Percentiles rank a stretch among this genome's conserved stretches.
phyloP scores from a whole-genome alignment of 1,284 basidiomycete genomes.

The Xerocomus nothofagi region DNA sequence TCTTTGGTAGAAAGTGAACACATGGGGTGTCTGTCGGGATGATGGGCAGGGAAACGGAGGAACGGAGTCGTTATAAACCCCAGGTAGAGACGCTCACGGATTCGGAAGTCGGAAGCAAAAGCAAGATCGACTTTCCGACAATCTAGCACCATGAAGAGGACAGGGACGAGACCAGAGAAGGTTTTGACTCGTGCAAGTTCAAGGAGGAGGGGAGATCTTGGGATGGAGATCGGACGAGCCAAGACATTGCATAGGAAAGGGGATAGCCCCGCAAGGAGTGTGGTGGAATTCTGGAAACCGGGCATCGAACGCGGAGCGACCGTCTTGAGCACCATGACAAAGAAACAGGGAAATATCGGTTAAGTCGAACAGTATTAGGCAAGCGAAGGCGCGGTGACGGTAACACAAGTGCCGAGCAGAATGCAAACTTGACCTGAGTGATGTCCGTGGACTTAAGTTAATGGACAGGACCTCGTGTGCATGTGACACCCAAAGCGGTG shows the following conservation, averaged over 20 bases:
- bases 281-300: slow-evolving; percentile 27
- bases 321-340: slow-evolving; percentile 31
- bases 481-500: slow-evolving; percentile 37
- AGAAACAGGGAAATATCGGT: slow-evolving; percentile 37
- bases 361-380: slow-evolving; percentile 31
- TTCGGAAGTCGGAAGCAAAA: slow-evolving; percentile 32
- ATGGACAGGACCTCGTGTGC: slow-evolving; percentile 37
- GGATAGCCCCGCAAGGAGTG: slow-evolving; percentile 10
- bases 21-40: slow-evolving; percentile 22
- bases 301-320: slow-evolving; percentile 27
- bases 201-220: slow-evolving; percentile 18
- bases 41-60: slow-evolving; percentile 23
- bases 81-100: slow-evolving; percentile 29
- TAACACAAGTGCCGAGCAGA: slow-evolving; percentile 36
- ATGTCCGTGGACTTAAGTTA: slow-evolving; percentile 42
- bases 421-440: slow-evolving; percentile 30
- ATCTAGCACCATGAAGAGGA: slow-evolving; percentile 32
- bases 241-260: slow-evolving; percentile 17
- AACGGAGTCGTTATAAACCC: slow-evolving; percentile 27
- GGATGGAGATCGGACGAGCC: slow-evolving; percentile 19
- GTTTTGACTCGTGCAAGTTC: slow-evolving; percentile 26
- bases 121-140: slow-evolving; percentile 40
- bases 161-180: slow-evolving; percentile 25
- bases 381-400: slow-evolving; percentile 42
- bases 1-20: slow-evolving; percentile 18